These are phyloP conservation scores for Fusarium scirpi DNA, from an alignment of 2,329 filamentous ascomycete species.

Conservation along the genomic window DNA sequence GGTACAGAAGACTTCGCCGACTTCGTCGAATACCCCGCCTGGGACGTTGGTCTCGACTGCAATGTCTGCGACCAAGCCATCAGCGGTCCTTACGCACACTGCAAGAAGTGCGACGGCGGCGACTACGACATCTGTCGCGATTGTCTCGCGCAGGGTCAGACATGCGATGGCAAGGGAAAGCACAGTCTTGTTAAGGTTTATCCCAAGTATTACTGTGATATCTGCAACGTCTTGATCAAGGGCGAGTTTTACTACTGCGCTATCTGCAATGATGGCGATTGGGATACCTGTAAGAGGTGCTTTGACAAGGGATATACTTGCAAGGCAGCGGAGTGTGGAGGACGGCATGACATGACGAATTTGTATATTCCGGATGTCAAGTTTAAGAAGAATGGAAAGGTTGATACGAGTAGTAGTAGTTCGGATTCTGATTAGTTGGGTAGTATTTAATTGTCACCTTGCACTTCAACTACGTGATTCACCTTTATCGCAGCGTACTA, in stretches of 20 bases:
- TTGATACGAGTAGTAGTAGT: background rate
- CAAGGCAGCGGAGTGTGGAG: background rate
- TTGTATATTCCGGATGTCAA: conserved; percentile 14
- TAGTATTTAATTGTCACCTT: background rate
- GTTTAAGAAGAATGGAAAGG: conserved; percentile 3
- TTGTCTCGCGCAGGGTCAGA: conserved; percentile 23
- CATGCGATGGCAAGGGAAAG: conserved; percentile 23
- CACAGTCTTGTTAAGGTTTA: conserved; percentile 35
- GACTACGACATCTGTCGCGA: conserved; percentile 34
- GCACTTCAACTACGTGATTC: background rate
- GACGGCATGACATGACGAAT: conserved; percentile 3
- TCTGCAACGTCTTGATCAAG: conserved; percentile 19
- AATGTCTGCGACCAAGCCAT: conserved; percentile 30
- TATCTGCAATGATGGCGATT: conserved; percentile 22
- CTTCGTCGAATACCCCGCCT: conserved; percentile 26
- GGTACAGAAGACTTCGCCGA: conserved; percentile 16
- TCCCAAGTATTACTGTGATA: conserved; percentile 26
- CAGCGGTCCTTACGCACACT: conserved; percentile 33
- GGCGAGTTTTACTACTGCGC: conserved; percentile 30
- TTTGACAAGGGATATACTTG: conserved; percentile 28
- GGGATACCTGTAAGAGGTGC: conserved; percentile 28
- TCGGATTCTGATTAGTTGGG: background rate
- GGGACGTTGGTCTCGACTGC: conserved; percentile 4
- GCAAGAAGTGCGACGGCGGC: conserved; percentile 30
- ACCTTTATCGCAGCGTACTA: background rate